These are phyloP conservation scores for Sporisorium scitamineum DNA, from an alignment of 1,284 basidiomycete genomes.

Conservation along the genomic window DNA sequence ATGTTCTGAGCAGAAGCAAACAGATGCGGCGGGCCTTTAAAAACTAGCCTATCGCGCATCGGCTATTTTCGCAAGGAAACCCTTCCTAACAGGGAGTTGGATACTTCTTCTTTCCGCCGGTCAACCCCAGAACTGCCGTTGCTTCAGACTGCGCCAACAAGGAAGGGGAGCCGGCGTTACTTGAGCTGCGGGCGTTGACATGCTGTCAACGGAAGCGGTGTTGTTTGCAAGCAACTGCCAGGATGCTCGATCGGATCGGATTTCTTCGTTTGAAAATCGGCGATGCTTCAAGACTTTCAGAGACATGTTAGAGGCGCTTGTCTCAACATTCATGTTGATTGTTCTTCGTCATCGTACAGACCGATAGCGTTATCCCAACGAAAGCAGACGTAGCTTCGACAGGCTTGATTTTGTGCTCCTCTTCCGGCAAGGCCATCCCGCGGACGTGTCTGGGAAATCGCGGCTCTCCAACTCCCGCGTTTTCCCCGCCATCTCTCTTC, in stretches of 20 bases:
- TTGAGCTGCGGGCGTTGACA: neutral
- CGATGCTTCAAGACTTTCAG: too few species aligned
- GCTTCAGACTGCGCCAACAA: neutral
- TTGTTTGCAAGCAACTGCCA: too few species aligned
- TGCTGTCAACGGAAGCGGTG: neutral
- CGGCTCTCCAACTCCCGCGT: too few species aligned
- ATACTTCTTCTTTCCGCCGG: neutral
- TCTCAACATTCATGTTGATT: too few species aligned
- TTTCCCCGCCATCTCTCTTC: too few species aligned
- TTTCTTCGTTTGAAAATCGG: neutral
- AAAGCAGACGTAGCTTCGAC: too few species aligned
- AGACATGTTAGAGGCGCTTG: neutral
- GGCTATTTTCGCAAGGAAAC: neutral
- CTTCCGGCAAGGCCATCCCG: too few species aligned
- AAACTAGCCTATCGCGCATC: conserved; percentile 1
- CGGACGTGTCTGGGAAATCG: too few species aligned
- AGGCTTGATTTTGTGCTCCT: too few species aligned
- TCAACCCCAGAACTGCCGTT: neutral
- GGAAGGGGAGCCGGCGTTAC: too few species aligned
- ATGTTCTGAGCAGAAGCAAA: conserved; percentile 1
- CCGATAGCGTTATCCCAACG: too few species aligned
- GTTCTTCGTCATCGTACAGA: too few species aligned
- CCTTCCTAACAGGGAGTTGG: neutral
- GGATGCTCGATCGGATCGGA: neutral
- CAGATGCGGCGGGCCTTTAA: neutral